Conservation (phyloP, 1,139 yeast species). For the Kodamaea anthophila region DNA sequence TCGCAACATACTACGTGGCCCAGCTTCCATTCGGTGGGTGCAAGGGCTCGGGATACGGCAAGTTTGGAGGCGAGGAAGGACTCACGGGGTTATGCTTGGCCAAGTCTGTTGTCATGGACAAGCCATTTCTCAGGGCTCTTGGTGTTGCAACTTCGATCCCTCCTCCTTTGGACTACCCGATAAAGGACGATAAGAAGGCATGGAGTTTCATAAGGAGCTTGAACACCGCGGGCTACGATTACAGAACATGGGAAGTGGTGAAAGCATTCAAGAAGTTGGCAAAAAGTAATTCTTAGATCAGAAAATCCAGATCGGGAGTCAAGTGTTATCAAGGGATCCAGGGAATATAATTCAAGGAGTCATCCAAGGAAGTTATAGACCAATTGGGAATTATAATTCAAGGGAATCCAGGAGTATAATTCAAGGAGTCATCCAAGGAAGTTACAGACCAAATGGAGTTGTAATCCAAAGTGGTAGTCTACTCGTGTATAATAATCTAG, state of each 20-base stretch:
- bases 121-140: conserved; percentile 51
- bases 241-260: conserved; percentile 59
- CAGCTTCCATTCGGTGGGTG: conserved; percentile 96
- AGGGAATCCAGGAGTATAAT: too few species aligned
- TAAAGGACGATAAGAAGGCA: conserved; percentile 70
- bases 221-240: conserved; percentile 82
- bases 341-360: too few species aligned
- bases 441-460: too few species aligned
- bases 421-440: too few species aligned
- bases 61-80: conserved; percentile 97
- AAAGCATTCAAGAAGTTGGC: conserved; percentile 38
- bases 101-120: conserved; percentile 82
- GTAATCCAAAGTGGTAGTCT: too few species aligned
- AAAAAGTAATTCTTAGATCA: conserved; percentile 21
- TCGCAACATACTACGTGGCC: conserved; percentile 92
- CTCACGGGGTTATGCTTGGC: conserved; percentile 80
- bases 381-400: too few species aligned
- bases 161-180: conserved; percentile 84
- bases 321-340: too few species aligned
- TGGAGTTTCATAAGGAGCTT: conserved; percentile 82
- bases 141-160: conserved; percentile 79
- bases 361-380: too few species aligned
- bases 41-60: conserved; percentile 90
- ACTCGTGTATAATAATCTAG: too few species aligned
- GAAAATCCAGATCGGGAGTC: too few species aligned